A percentile compares a stretch with the other conserved stretches of the same genome.
These are phyloP conservation scores for Irineochytrium annulatum DNA, from an alignment of 192 early-diverging fungal genomes.

Conservation along the genomic window DNA sequence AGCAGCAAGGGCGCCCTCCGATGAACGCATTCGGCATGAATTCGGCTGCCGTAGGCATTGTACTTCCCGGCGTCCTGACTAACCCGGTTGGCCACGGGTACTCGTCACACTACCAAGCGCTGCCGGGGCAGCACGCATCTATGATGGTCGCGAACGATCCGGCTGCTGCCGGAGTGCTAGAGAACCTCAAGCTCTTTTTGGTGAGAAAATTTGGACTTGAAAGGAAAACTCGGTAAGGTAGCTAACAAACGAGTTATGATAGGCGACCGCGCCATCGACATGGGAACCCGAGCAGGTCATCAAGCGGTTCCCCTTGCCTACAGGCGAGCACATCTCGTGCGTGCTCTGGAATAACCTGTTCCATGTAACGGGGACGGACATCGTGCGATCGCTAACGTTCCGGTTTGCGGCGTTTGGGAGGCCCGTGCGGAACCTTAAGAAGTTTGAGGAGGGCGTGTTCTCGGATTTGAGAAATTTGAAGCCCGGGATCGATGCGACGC, in stretches of 20 bases:
- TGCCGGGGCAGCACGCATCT: neutral
- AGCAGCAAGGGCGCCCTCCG: neutral
- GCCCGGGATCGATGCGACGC: slow-evolving; percentile 85
- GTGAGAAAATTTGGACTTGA: neutral
- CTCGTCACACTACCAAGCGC: neutral
- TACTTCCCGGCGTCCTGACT: too few relatives aligned
- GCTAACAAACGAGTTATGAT: slow-evolving; percentile 36
- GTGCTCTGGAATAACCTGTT: slow-evolving; percentile 89
- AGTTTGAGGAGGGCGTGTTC: slow-evolving; percentile 99
- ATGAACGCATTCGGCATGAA: too few relatives aligned
- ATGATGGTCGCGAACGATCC: too few relatives aligned
- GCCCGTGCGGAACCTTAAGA: slow-evolving; percentile 76
- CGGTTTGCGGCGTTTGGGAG: slow-evolving; percentile 89
- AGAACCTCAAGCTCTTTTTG: slow-evolving; percentile 32
- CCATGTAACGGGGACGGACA: slow-evolving; percentile 96
- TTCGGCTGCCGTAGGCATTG: too few relatives aligned
- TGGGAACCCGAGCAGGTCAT: slow-evolving; percentile 61
- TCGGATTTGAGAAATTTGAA: slow-evolving; percentile 92
- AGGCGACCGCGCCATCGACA: slow-evolving; percentile 62
- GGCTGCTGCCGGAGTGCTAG: slow-evolving; percentile 17
- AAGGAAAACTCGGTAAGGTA: neutral
- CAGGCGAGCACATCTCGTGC: slow-evolving; percentile 88
- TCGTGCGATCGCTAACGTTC: slow-evolving; percentile 83
- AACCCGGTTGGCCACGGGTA: too few relatives aligned
- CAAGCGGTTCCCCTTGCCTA: slow-evolving; percentile 64